A percentile compares a stretch with the other conserved stretches of the same genome.
phyloP scores from a whole-genome alignment of 108 stramenopile genomes.

The Pseudonitzschia pungens region DNA sequence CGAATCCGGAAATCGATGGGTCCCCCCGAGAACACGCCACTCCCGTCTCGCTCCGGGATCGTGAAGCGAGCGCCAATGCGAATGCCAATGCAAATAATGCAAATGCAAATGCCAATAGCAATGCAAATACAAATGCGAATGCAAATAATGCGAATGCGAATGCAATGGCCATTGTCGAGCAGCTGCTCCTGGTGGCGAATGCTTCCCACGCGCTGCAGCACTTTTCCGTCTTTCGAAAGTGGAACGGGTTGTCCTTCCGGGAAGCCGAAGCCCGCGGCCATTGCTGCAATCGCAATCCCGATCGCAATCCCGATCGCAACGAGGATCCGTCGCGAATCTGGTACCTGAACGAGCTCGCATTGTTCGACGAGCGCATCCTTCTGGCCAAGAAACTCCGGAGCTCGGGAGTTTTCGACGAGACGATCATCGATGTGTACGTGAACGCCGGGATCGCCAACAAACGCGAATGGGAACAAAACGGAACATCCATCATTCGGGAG shows the following conservation, averaged over 20 bases:
- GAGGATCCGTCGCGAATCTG: constrained; percentile 43
- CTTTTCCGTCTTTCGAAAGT: constrained; percentile 27
- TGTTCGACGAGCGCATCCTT: constrained; percentile 53
- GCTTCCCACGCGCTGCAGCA: constrained; percentile 26
- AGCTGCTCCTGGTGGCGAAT: constrained; percentile 28
- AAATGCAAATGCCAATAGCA: no score
- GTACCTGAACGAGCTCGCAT: constrained; percentile 52
- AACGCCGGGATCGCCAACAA: constrained; percentile 31
- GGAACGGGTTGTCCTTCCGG: constrained; percentile 37
- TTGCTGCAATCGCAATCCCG: constrained; percentile 25
- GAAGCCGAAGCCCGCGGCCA: no score
- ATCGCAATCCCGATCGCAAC: background rate
- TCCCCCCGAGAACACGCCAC: background rate
- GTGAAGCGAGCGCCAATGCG: constrained; percentile 18
- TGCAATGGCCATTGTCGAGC: constrained; percentile 26
- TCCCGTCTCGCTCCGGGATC: background rate
- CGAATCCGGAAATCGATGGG: background rate
- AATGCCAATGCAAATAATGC: constrained; percentile 21
- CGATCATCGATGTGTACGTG: constrained; percentile 17
- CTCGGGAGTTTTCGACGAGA: constrained; percentile 41
- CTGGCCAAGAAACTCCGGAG: constrained; percentile 45
- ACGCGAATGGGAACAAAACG: constrained; percentile 32
- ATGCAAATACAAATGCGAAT: no score
- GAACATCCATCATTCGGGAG: constrained; percentile 20
- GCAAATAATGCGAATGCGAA: no score